Conservation (phyloP, 306 rosid species). For the Abrus precatorius region DNA sequence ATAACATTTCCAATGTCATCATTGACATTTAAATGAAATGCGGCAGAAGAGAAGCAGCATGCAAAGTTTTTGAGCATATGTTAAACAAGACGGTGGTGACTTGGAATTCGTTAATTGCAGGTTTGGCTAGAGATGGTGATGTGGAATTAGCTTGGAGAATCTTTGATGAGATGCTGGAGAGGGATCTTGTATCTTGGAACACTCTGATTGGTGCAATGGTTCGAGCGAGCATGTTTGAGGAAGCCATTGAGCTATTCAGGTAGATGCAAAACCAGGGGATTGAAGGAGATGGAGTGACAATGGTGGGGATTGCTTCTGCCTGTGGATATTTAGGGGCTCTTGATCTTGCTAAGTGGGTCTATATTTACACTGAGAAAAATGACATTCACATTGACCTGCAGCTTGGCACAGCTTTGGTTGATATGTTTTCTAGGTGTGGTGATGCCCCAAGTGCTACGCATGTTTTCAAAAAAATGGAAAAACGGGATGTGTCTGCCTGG, state of each 20-base stretch:
- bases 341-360: constrained; percentile 76
- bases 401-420: constrained; percentile 80
- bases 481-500: constrained; percentile 76
- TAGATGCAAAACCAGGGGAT: constrained; percentile 70
- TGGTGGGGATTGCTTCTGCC: constrained; percentile 82
- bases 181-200: constrained; percentile 82
- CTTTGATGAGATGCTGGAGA: constrained; percentile 70
- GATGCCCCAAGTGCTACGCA: constrained; percentile 68
- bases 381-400: constrained; percentile 69
- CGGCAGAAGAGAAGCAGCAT: constrained; percentile 66
- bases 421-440: constrained; percentile 83
- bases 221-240: constrained; percentile 69
- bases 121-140: constrained; percentile 66
- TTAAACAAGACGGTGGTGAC: constrained; percentile 70
- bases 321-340: constrained; percentile 81
- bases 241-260: constrained; percentile 73
- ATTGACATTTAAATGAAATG: constrained; percentile 90
- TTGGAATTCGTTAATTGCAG: constrained; percentile 80
- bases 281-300: constrained; percentile 72
- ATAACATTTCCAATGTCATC: constrained; percentile 72
- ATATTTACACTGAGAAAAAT: constrained; percentile 59
- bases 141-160: constrained; percentile 62
- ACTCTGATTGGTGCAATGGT: constrained; percentile 77
- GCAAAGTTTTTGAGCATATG: constrained; percentile 62
- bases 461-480: constrained; percentile 65